Evolutionary conservation across 306 rosid species (phyloP).

Genomic region (Medicago truncatula): DNA sequence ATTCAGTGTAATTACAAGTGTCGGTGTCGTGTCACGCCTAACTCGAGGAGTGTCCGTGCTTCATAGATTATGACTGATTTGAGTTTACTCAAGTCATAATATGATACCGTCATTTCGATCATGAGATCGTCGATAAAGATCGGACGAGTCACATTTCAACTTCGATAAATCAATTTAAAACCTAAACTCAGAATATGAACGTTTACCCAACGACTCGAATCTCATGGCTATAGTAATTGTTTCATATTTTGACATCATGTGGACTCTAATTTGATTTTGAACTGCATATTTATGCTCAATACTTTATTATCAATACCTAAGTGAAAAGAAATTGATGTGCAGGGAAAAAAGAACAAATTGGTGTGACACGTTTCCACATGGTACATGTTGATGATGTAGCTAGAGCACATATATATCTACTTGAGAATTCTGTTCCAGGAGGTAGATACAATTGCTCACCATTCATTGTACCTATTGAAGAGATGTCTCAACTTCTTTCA

Average conservation of each 20-base stretch:
- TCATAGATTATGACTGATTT: not conserved
- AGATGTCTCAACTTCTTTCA: slow-evolving; percentile 44
- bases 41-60: too few relatives aligned
- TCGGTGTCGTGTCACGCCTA: too few relatives aligned
- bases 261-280: too few relatives aligned
- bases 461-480: slow-evolving; percentile 39
- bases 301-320: too few relatives aligned
- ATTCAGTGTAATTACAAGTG: too few relatives aligned
- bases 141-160: not conserved
- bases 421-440: slow-evolving; percentile 57
- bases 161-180: not conserved
- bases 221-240: too few relatives aligned
- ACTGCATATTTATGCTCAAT: too few relatives aligned
- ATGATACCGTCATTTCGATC: not conserved
- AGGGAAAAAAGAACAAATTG: slow-evolving; percentile 49
- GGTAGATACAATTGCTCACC: slow-evolving; percentile 74
- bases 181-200: too few relatives aligned
- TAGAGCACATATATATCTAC: slow-evolving; percentile 62
- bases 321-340: slow-evolving; percentile 5
- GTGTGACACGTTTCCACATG: slow-evolving; percentile 42
- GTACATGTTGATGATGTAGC: slow-evolving; percentile 72
- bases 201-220: not conserved
- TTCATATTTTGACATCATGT: too few relatives aligned
- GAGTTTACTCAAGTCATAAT: not conserved
- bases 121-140: not conserved